These are phyloP conservation scores for Gardenia jasminoides DNA, from an alignment of 257 asterid genomes.

Conservation along the genomic window DNA sequence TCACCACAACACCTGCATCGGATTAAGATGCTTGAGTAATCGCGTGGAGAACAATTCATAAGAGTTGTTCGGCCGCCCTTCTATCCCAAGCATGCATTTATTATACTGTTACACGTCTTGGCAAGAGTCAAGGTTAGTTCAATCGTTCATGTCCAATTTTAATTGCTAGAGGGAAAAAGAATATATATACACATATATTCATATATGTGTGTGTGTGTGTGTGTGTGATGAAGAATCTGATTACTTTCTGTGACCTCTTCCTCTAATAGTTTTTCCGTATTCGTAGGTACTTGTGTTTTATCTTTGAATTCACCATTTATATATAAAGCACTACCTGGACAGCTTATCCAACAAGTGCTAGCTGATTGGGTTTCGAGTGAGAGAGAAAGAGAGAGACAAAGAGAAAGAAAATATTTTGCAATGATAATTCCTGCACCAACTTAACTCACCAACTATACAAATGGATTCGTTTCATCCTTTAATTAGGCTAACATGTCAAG, in stretches of 20 bases:
- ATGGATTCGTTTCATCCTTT: slow-evolving; percentile 3
- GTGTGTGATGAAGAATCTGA: too few species aligned
- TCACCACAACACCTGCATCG: not conserved
- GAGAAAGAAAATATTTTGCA: not conserved
- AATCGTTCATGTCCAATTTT: not conserved
- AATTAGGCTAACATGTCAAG: slow-evolving; percentile 21
- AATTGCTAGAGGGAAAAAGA: not conserved
- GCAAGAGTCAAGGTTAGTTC: not conserved
- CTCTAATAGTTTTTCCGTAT: not conserved
- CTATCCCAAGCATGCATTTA: not conserved
- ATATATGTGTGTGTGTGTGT: too few species aligned
- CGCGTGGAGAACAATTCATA: not conserved
- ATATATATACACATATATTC: too few species aligned
- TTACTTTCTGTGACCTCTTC: not conserved
- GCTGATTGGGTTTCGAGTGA: too few species aligned
- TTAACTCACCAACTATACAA: too few species aligned
- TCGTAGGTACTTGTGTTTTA: too few species aligned
- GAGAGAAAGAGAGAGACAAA: not conserved
- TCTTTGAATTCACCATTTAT: too few species aligned
- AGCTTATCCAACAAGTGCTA: not conserved
- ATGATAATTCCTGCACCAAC: not conserved
- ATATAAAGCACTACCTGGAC: not conserved
- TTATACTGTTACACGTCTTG: not conserved
- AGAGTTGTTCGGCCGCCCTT: not conserved
- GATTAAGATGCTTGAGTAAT: not conserved